These are phyloP conservation scores for Lanmaoa rubissima DNA, from an alignment of 768 basidiomycete species.

Conservation along the genomic window DNA sequence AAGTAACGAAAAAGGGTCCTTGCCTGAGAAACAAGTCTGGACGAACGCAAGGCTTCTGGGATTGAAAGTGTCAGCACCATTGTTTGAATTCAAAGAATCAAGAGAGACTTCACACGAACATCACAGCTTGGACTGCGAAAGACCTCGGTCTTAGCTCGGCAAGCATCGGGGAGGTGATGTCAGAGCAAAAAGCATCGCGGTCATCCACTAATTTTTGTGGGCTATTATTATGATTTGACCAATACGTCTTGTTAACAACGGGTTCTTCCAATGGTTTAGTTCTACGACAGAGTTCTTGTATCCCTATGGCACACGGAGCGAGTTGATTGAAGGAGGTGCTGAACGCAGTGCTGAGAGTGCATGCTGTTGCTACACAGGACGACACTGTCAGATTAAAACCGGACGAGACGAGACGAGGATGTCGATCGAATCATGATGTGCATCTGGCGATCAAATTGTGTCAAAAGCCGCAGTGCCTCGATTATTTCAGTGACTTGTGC, in stretches of 20 bases:
- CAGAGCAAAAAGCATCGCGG: constrained; percentile 19
- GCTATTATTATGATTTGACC: constrained; percentile 3
- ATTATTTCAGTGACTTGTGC: constrained; percentile 4
- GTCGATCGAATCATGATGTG: constrained; percentile 27
- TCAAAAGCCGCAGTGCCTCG: constrained; percentile 26
- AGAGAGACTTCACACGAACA: constrained; percentile 17
- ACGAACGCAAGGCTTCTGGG: constrained; percentile 1
- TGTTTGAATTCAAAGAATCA: constrained; percentile 7
- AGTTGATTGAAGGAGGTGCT: constrained; percentile 3
- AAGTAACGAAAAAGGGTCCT: constrained; percentile 10
- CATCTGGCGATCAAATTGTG: constrained; percentile 22
- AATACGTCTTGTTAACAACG: not conserved
- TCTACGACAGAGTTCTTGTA: constrained; percentile 10
- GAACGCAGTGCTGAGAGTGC: constrained; percentile 10
- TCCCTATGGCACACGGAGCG: constrained; percentile 5
- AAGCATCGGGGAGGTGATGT: constrained; percentile 19
- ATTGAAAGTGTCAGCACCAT: constrained; percentile 7
- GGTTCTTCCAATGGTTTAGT: constrained; percentile 9
- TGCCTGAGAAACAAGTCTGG: constrained; percentile 26
- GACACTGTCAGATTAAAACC: constrained; percentile 18
- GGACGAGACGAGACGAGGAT: constrained; percentile 11
- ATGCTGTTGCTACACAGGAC: constrained; percentile 27
- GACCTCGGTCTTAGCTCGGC: constrained; percentile 22
- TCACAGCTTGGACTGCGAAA: constrained; percentile 16
- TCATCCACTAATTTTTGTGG: constrained; percentile 4